Evolutionary conservation across 2,329 filamentous ascomycete genomes (phyloP).

Genomic region (Lachnellula subtilissima): DNA sequence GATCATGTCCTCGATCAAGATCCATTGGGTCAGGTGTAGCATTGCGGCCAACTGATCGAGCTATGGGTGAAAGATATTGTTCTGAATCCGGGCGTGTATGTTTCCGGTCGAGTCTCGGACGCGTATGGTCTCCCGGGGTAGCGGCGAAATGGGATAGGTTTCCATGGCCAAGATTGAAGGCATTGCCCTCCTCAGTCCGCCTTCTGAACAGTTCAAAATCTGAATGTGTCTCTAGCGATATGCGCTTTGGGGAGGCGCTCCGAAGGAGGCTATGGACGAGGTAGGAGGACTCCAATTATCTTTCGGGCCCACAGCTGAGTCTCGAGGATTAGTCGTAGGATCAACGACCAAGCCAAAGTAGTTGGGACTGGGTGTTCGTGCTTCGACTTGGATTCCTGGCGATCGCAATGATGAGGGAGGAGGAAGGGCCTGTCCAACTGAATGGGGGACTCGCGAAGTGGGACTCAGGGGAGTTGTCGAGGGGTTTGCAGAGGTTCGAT

Average conservation of each 20-base stretch:
- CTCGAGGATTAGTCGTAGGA: slow-evolving; percentile 53
- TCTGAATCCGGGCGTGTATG: slow-evolving; percentile 18
- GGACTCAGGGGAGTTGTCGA: slow-evolving; percentile 21
- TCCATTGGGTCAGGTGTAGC: slow-evolving; percentile 35
- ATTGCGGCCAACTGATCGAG: slow-evolving; percentile 13
- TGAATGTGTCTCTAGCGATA: slow-evolving; percentile 70
- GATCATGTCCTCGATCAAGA: slow-evolving; percentile 42
- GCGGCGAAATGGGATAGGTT: slow-evolving; percentile 43
- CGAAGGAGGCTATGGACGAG: slow-evolving; percentile 66
- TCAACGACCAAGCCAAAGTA: slow-evolving; percentile 79
- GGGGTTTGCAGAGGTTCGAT: slow-evolving; percentile 16
- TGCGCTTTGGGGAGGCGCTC: slow-evolving; percentile 61
- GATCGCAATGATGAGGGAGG: slow-evolving; percentile 22
- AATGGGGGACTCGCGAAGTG: slow-evolving; percentile 19
- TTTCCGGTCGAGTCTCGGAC: slow-evolving; percentile 21
- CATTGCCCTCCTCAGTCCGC: slow-evolving; percentile 62
- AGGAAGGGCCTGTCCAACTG: slow-evolving; percentile 26
- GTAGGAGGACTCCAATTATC: slow-evolving; percentile 72
- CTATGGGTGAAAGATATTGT: slow-evolving; percentile 20
- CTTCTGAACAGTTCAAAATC: slow-evolving; percentile 77
- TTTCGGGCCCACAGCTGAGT: slow-evolving; percentile 58
- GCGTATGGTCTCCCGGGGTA: slow-evolving; percentile 19
- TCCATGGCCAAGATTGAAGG: slow-evolving; percentile 42
- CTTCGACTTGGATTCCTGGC: slow-evolving; percentile 19
- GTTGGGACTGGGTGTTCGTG: slow-evolving; percentile 64